Evolutionary conservation across 2,329 filamentous ascomycete species (phyloP).

Genomic region (Elsinoe necatrix): DNA sequence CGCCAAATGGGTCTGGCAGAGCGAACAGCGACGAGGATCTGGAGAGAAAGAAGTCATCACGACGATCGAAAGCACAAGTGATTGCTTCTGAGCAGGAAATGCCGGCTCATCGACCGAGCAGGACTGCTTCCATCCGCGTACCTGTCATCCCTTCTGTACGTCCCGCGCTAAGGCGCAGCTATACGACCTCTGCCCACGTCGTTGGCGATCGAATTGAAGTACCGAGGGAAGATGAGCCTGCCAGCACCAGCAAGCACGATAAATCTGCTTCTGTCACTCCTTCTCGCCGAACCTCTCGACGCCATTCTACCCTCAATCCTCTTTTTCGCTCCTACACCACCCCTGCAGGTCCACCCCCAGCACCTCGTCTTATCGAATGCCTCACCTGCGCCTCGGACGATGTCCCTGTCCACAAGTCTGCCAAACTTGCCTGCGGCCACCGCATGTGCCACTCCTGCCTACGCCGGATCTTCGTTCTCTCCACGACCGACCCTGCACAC

Average conservation of each 20-base stretch:
- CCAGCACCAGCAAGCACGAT: background rate
- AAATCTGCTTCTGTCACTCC: background rate
- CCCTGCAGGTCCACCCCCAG: conserved; percentile 16
- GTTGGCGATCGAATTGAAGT: background rate
- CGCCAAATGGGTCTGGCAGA: background rate
- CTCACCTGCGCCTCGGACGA: conserved; percentile 63
- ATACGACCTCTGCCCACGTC: conserved; percentile 11
- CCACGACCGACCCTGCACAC: conserved; percentile 64
- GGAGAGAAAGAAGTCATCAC: background rate
- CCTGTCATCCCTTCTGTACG: background rate
- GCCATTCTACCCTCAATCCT: conserved; percentile 19
- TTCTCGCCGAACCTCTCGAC: conserved; percentile 2
- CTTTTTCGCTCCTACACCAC: conserved; percentile 21
- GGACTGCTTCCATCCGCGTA: background rate
- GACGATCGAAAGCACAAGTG: background rate
- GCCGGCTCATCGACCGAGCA: background rate
- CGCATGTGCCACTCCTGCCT: conserved; percentile 74
- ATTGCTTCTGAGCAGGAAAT: background rate
- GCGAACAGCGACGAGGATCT: background rate
- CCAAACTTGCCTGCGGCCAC: conserved; percentile 69
- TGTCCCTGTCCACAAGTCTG: conserved; percentile 53
- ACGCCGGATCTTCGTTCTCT: conserved; percentile 64
- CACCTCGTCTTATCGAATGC: conserved; percentile 47
- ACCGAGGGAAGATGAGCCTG: background rate
- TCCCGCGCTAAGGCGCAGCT: conserved; percentile 2